Conservation (phyloP, 2,329 filamentous ascomycete species). For the Aspergillaceae sp. region DNA sequence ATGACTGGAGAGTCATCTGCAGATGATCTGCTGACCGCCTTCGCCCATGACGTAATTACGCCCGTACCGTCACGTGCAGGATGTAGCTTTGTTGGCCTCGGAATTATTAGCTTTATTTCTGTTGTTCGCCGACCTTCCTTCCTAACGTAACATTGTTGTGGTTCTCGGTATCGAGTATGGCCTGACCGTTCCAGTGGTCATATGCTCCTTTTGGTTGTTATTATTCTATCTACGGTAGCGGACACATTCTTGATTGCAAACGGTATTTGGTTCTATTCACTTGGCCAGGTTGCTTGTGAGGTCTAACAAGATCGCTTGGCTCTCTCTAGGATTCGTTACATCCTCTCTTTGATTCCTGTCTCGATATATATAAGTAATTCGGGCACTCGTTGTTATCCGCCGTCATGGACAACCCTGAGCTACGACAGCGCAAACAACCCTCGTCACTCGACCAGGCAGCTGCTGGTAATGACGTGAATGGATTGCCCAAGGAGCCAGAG, state of each 20-base stretch:
- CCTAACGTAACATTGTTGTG: neutral
- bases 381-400: neutral
- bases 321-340: neutral
- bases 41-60: neutral
- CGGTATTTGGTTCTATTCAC: neutral
- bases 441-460: conserved; percentile 8
- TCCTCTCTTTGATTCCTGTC: neutral
- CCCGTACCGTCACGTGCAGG: neutral
- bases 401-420: conserved; percentile 24
- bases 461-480: conserved; percentile 8
- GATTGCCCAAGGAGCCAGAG: conserved; percentile 18
- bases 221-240: too few relatives aligned
- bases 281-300: neutral
- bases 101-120: neutral
- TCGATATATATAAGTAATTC: neutral
- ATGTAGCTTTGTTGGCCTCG: neutral
- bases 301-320: neutral
- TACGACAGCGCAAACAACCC: conserved; percentile 24
- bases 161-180: neutral
- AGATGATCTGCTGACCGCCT: neutral
- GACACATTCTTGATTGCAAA: neutral
- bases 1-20: neutral
- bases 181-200: neutral
- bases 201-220: neutral
- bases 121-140: neutral